Base-by-base conservation (phyloP, 2,329 filamentous ascomycete species). In the Colletotrichum chlorophyti region DNA sequence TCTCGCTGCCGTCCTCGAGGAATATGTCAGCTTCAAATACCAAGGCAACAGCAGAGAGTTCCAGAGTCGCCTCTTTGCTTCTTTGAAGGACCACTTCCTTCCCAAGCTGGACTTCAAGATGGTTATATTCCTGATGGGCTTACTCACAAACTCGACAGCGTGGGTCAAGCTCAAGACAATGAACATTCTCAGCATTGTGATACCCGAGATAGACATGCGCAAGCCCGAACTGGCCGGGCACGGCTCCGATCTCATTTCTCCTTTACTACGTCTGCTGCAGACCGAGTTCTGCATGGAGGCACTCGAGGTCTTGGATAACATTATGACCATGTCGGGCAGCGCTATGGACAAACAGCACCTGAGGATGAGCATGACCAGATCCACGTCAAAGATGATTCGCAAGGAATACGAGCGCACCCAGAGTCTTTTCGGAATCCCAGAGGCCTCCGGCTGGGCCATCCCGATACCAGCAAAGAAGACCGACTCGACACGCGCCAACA, bases 281-380 rank as follows among this genome's bases (percentile, higher is more conserved):
- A 97, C 94, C 2, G 92, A 96, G 60, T 93, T 93, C 67, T 98
- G 93, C 71, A 92, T 95, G 72, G 90, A 97, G 68, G 95, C 95
- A 10, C 79, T 99, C 9, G 87, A 92, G 64, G 94, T 99, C 1
- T 79, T 99, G 58, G 95, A 99, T 72, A 91, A 94, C 63, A 95
- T 98, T 66, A 96, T 97, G 84, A 91, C 91, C 24, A 94, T 98
- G 79, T 93, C 93, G 1, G 91, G 91, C 5, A 93, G 91, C 27
- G 90, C 94, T 1, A 92, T 97, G 83, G 95, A 98, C 72, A 92
- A 91, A 66, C 92, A 97, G 66, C 93, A 98, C 69, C 78, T 99
- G 58, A 87, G 95, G 34, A 99, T 99, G 96, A 98, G 94, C 73
- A 97, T 99, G 92, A 93, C 93, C 5, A 89, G 91, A 11, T 88